Evolutionary conservation across 2,329 filamentous ascomycete genomes (phyloP).

Genomic region (Xylaria sp.): DNA sequence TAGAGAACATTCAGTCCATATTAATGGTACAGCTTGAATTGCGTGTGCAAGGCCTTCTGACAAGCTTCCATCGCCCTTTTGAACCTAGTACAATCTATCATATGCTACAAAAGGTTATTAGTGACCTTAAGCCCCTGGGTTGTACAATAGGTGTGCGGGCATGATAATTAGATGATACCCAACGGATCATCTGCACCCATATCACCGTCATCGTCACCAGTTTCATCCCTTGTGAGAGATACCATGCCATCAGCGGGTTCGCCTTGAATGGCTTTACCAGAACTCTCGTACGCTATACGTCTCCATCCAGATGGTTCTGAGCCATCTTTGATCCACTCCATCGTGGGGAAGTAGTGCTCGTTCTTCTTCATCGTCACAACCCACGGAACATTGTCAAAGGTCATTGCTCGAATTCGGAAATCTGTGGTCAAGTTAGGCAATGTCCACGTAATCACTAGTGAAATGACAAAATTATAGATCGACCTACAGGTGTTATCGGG

Average conservation of each 20-base stretch:
- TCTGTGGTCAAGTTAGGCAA: constrained; percentile 59
- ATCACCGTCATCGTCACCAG: constrained; percentile 42
- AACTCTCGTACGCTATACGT: constrained; percentile 69
- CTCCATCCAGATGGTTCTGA: constrained; percentile 70
- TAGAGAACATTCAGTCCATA: neutral
- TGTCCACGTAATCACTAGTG: constrained; percentile 7
- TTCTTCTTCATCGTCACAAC: constrained; percentile 99
- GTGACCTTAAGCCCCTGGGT: neutral
- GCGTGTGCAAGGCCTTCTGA: neutral
- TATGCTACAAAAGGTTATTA: constrained; percentile 34
- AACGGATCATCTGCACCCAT: constrained; percentile 29
- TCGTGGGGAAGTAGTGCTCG: constrained; percentile 88
- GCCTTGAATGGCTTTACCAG: constrained; percentile 61
- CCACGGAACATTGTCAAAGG: constrained; percentile 98
- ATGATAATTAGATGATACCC: neutral
- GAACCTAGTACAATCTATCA: constrained; percentile 20
- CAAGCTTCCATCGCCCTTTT: neutral
- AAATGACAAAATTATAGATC: neutral
- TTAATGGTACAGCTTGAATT: constrained; percentile 6
- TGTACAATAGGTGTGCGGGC: constrained; percentile 17
- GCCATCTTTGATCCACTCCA: constrained; percentile 74
- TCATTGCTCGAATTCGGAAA: constrained; percentile 96
- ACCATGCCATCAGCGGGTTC: constrained; percentile 63
- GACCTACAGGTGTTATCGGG: constrained; percentile 88
- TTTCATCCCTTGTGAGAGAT: constrained; percentile 52